Conservation (phyloP, 2,329 filamentous ascomycete species). For the Trichoderma citrinoviride region DNA sequence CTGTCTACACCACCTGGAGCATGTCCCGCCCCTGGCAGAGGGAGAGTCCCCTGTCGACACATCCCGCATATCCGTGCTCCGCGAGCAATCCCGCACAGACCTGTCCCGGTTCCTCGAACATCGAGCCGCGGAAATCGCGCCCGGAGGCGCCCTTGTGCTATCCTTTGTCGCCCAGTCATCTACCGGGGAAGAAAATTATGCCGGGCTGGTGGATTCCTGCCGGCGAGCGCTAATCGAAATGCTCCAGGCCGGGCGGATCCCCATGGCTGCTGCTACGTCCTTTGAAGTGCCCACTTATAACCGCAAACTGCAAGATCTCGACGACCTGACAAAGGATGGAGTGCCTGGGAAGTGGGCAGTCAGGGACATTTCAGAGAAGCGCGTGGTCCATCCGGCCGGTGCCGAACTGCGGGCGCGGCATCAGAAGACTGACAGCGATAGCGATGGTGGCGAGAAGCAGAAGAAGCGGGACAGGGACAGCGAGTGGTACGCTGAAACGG, state of each 20-base stretch:
- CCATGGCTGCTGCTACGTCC: neutral
- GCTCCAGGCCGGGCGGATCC: neutral
- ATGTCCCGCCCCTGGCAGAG: neutral
- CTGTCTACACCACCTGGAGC: neutral
- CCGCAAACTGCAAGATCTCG: neutral
- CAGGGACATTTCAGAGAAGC: neutral
- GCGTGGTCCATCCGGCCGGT: neutral
- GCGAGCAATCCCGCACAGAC: neutral
- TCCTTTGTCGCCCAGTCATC: neutral
- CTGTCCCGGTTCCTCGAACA: neutral
- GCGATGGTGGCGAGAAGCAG: too few relatives aligned
- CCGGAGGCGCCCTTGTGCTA: neutral
- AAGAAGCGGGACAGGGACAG: neutral
- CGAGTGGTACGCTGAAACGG: neutral
- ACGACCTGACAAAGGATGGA: neutral
- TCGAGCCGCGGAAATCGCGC: neutral
- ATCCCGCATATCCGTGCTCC: neutral
- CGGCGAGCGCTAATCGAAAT: neutral
- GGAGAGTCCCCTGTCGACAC: neutral
- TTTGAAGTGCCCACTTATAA: constrained; percentile 5
- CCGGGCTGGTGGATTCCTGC: neutral
- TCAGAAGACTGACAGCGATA: neutral
- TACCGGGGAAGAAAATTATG: neutral
- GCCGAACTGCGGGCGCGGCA: neutral
- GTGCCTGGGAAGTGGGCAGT: neutral